Base-by-base conservation (phyloP, 140 eudicot genomes). In the Flaveria floridana region DNA sequence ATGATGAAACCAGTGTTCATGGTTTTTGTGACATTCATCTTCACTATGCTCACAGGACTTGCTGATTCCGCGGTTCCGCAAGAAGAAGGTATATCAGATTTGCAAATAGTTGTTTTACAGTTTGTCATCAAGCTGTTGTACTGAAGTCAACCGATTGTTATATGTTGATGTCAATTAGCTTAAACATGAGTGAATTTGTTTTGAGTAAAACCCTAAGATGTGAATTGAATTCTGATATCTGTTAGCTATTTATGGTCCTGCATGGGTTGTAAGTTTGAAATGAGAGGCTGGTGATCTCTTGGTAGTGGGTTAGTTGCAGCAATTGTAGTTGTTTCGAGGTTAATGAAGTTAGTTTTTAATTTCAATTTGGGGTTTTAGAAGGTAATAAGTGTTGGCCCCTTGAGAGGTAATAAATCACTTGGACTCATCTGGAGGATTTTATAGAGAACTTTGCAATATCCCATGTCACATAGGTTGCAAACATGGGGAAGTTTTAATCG, bases 21-120 rank as follows among this genome's bases (percentile, higher is more conserved):
- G 61, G 7, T 77, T 61, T 44, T 83, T 83, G 72, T 83, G 53
- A 77, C 53, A 18, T 18, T 82, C 51, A 69, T 23, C 50, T 21
- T 74, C 28, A 34, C 23, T 39, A 1, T 58, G 66, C 18, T 67
- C 64, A 6, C 69, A 12, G 48, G 34, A 56, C 23, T 73, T 47
- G 70, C 78, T 50, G 72, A 73, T n/a, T 68, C 81, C n/a, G 48
- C 23, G 18, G 81, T 84, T 39, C 88, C 88, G 26, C 83, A 73
- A 53, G 70, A 48, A 47, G 79, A 84, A 81, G 88, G 88, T 84
- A 56, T 46, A 61, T 50, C 12, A 10, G n/a, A 48, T 10, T 48
- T 11, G 12, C n/a, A 2, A 12, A 34, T 34, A 34, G 41, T 34
- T 34, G 41, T 6, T 34, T 34, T 34, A 34, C 41, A 34, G 7